phyloP scores from a whole-genome alignment of 2,329 filamentous ascomycete species.

The Ascochyta rabiei region DNA sequence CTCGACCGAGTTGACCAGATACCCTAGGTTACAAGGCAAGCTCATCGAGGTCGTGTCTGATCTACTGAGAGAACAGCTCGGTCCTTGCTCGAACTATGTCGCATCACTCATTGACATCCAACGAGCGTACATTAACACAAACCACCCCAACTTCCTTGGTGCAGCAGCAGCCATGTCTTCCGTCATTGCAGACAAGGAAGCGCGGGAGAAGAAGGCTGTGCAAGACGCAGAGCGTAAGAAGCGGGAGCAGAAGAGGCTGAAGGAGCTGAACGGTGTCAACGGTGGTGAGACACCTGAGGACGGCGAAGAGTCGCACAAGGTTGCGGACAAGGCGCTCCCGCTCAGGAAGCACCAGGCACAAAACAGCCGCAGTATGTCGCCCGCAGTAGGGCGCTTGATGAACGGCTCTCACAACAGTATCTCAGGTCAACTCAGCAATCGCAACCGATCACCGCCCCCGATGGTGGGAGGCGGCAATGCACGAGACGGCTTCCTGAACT shows the following conservation, averaged over 20 bases:
- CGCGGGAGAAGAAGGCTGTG: conserved; percentile 84
- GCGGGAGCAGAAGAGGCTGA: conserved; percentile 79
- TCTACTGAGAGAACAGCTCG: conserved; percentile 86
- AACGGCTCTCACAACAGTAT: conserved; percentile 64
- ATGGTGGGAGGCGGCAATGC: conserved; percentile 63
- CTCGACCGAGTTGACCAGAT: conserved; percentile 89
- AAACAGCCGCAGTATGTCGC: conserved; percentile 79
- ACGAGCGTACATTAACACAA: conserved; percentile 98
- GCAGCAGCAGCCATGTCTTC: conserved; percentile 97
- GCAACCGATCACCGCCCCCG: conserved; percentile 67
- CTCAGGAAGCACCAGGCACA: conserved; percentile 67
- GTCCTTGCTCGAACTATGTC: conserved; percentile 87
- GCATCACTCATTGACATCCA: conserved; percentile 98
- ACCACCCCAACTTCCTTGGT: conserved; percentile 97
- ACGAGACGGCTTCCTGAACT: conserved; percentile 93
- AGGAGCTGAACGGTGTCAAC: conserved; percentile 73
- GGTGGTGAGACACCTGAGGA: conserved; percentile 66
- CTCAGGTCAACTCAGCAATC: conserved; percentile 68
- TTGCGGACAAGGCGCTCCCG: conserved; percentile 62
- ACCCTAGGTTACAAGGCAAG: conserved; percentile 91
- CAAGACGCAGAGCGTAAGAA: conserved; percentile 84
- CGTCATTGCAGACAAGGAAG: conserved; percentile 92
- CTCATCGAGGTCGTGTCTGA: conserved; percentile 98
- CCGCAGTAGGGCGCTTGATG: conserved; percentile 69
- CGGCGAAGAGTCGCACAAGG: conserved; percentile 63